Base-by-base conservation (phyloP, 2,329 filamentous ascomycete species). In the Ustulina deusta region DNA sequence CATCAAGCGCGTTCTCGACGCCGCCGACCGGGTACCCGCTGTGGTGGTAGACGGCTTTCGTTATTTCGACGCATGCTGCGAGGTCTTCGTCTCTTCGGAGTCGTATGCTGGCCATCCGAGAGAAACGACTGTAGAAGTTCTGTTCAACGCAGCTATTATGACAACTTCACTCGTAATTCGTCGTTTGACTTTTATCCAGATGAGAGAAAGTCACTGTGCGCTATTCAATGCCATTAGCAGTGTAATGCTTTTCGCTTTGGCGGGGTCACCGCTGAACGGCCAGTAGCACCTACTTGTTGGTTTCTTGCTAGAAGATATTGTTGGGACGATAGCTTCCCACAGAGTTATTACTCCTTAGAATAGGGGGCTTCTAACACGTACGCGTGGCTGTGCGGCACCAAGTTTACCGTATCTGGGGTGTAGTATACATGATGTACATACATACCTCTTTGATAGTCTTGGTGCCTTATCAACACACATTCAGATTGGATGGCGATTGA, bases 1-100 rank as follows among this genome's bases (percentile, higher is more conserved):
- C 69, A 15, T 49, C 11, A 6, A 57, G 36, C 17, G 71, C 63
- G 49, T 71, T 42, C 9, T 52, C 65, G 10, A 72, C 63, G 15
- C 71, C 72, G 3, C 36, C 54, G 17, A 74, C 67, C 2, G 72
- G 72, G 62, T 73, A 75, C n/a, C 71, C 69, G 54, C 60, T 71
- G 17, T 51, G 34, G 22, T 48, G 52, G 52, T 74, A 67, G 48
- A 75, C 72, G 22, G 55, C 40, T 15, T 51, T 46, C 58, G 74
- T 61, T 3, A 68, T 52, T 32, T 63, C 68, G 54, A 63, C 56
- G 54, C 71, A 73, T 42, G 68, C 66, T 11, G 58, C 10, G 2
- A 73, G 51, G 48, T 72, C 71, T 11, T 32, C 40, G 13, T 65
- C 61, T 36, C 17, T 61, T 38, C 72, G 70, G 27, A 25, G 66